Base-by-base conservation (phyloP, 306 rosid genomes). In the Gillenia trifoliata region DNA sequence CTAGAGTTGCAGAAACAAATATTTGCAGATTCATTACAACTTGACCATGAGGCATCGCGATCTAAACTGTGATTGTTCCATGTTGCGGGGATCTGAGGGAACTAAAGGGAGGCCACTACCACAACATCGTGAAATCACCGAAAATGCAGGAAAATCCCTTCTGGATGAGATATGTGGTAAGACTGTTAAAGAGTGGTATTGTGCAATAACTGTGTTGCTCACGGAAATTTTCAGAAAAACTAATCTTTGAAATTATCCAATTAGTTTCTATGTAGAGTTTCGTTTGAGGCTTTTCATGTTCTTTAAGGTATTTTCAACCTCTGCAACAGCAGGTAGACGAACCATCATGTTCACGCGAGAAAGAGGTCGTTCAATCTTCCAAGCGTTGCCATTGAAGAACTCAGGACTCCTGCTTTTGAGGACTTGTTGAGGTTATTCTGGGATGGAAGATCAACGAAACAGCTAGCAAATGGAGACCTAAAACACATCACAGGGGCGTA, bases 1-100 rank as follows among this genome's bases (percentile, higher is more conserved):
- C 29, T 62, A 59, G 16, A 57, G 68, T n/a, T 40, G 73, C 78
- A 93, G 75, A 78, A 54, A 70, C 68, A 47, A 68, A 64, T 50
- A 38, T 67, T 64, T 81, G 86, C 96, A 95, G 99, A 95, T 76
- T 92, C 99, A 7, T 87, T 92, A 80, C 92, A 84, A 90, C 99
- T 92, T 66, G 99, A 95, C 85, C 96, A 81, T 17, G 97, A 92
- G 52, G 99, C 99, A 26, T 90, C 99, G 98, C 40, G 97, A 92
- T 76, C 82, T 95, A 60, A 95, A 86, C 80, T 89, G 89, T 85
- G 89, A 84, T 92, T 28, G 76, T 78, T 71, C 99, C 99, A 8
- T 92, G 99, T 85, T 92, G 97, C 16, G 97, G 89, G 19, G 97
- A 90, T 83, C 60, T 95, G 74, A 90, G 92, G 71, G 98, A 95